Evolutionary conservation across 257 asterid genomes (phyloP), one percentile per base, ranked within the genome.

Genomic region (Perilla frutescens): DNA sequence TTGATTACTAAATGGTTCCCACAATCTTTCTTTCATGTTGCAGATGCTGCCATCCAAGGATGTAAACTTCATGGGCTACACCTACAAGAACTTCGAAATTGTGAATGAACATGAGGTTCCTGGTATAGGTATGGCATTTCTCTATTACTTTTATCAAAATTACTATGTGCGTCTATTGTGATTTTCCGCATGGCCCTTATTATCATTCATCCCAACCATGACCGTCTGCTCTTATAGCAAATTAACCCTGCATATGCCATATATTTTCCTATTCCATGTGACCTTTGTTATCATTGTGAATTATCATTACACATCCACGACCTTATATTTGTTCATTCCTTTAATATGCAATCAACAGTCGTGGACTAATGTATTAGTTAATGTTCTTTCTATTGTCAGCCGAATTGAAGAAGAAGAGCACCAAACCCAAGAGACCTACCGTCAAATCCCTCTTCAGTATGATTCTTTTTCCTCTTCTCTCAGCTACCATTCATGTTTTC

Each of bases 41-140:
- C 92, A 94, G 99, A 94, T 94, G 99, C 94, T 94, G 61, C 73
- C 98, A 3, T 91, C 99, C 4, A 94, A 94, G 86, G 99, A 94
- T 44, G 97, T 89, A 83, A 94, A 94, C 84, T 94, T 94, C 77
- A 76, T 94, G 93, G 99, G 99, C 59, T 94, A 94, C 81, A 94
- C 99, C 73, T 94, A 91, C 75, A 94, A 91, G 82, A 94, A 94
- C 80, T 91, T 88, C 36, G 99, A 94, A 84, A 94, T 92, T 67
- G 96, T 90, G 74, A 92, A 90, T 73, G 98, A 92, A 49, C 91
- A 92, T n/a, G 95, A 89, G 65, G 96, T 90, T 74, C 87, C 95
- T 14, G 96, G 96, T 80, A 82, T 92, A 48, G 87, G 98, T 90
- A 89, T 51, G 47, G 5, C 69, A 14, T n/a, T 50, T 49, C 57